Base-by-base conservation (phyloP, 169 alveolate genomes). In the Babesia divergens region DNA sequence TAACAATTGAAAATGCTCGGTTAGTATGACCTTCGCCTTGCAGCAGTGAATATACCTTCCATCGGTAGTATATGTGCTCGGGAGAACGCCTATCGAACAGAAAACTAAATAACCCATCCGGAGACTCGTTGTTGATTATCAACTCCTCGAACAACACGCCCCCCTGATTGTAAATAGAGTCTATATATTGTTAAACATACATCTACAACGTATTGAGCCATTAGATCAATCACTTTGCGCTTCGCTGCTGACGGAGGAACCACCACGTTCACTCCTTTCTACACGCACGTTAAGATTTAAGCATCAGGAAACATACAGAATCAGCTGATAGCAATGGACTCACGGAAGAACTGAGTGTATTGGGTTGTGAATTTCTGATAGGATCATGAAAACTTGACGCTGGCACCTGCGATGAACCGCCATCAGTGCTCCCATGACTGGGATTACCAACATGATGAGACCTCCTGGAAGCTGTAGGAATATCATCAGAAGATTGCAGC, bases 51-150 rank as follows among this genome's bases (percentile, higher is more conserved):
- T 79, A 79, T 34, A 79, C 87, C 37, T 72, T 67, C 87, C 87
- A 79, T 13, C 87, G 44, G 76, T 79, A 79, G 75, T 79, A 79
- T 6, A 79, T 65, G 26, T 65, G 60, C 32, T 79, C 87, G n/a
- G 77, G 70, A 18, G 87, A 60, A 29, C 8, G 13, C 3, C 40
- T 56, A 18, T 66, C 81, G 37, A 24, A 62, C 16, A 76, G 44
- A 42, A 76, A 76, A 9, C 70, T n/a, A 32, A 76, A 66, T 26
- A 76, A 43, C 18, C 87, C 87, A 2, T 68, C 66, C 5, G 54
- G 58, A 7, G 75, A 20, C 59, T 68, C 82, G 35, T 47, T 68
- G 2, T 31, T 18, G 64, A 79, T 67, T 13, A 79, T 55, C 55
- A 68, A 26, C 14, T 24, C 42, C 28, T 79, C 87, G 37, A 68